These are phyloP conservation scores for Talaromyces nanjingensis DNA, from an alignment of 495 filamentous ascomycete genomes.

Conservation along the genomic window DNA sequence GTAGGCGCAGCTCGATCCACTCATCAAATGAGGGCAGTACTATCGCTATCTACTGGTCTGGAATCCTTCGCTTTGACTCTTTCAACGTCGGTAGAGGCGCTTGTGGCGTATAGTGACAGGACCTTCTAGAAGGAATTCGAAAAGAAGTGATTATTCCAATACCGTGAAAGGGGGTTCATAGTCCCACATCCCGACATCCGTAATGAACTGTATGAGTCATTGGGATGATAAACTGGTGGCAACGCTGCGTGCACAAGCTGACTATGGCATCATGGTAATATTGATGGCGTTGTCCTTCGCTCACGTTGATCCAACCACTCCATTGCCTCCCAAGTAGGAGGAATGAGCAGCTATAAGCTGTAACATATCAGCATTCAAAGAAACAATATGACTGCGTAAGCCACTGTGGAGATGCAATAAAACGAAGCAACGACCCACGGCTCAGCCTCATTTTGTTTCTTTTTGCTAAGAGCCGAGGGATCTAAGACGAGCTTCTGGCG, in stretches of 20 bases:
- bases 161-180: background rate
- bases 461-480: background rate
- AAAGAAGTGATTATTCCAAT: background rate
- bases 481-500: too few species aligned
- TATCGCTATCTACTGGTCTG: background rate
- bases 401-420: background rate
- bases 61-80: background rate
- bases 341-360: background rate
- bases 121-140: background rate
- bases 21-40: background rate
- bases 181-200: background rate
- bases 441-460: background rate
- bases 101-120: background rate
- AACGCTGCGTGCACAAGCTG: background rate
- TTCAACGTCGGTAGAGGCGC: background rate
- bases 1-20: background rate
- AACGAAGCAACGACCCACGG: background rate
- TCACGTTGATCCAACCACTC: background rate
- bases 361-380: background rate
- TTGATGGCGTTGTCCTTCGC: background rate
- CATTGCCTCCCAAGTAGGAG: background rate
- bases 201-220: background rate
- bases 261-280: background rate
- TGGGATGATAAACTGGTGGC: background rate
- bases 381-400: background rate